phyloP scores from a whole-genome alignment of 805 yeast genomes.

The Schwanniomyces yamadae region DNA sequence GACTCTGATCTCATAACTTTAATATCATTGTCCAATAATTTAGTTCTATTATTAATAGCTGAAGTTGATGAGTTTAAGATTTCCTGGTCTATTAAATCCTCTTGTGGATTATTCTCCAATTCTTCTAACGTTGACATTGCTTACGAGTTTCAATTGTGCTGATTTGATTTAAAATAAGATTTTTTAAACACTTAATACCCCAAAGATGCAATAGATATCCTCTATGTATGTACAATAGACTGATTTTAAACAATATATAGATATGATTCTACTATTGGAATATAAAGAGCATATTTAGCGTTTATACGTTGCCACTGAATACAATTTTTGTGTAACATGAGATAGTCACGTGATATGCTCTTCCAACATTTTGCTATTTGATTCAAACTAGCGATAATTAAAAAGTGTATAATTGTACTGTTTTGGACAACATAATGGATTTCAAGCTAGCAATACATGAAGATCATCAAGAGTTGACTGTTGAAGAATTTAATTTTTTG shows the following conservation, averaged over 20 bases:
- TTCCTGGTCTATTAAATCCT: constrained; percentile 75
- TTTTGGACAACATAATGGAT: not conserved
- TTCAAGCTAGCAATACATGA: constrained; percentile 5
- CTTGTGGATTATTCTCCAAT: constrained; percentile 52
- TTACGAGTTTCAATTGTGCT: not conserved
- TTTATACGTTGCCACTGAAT: constrained; percentile 8
- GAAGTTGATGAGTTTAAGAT: constrained; percentile 73
- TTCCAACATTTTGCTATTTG: not conserved
- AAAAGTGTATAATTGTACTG: too few species aligned
- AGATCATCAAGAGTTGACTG: constrained; percentile 17
- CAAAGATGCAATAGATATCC: too few species aligned
- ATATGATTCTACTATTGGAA: too few species aligned
- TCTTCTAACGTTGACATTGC: constrained; percentile 84
- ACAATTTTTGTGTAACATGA: constrained; percentile 7
- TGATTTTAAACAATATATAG: too few species aligned
- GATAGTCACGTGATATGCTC: not conserved
- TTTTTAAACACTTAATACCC: too few species aligned
- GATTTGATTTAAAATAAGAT: too few species aligned
- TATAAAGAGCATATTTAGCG: too few species aligned
- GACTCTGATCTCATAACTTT: constrained; percentile 91
- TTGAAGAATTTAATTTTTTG: constrained; percentile 18
- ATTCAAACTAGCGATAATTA: too few species aligned
- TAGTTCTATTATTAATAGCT: constrained; percentile 83
- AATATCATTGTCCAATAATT: constrained; percentile 89
- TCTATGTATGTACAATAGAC: too few species aligned